Evolutionary conservation across 306 rosid species (phyloP), one percentile per base, ranked within the genome.

Genomic region (Oemleria cerasiformis): DNA sequence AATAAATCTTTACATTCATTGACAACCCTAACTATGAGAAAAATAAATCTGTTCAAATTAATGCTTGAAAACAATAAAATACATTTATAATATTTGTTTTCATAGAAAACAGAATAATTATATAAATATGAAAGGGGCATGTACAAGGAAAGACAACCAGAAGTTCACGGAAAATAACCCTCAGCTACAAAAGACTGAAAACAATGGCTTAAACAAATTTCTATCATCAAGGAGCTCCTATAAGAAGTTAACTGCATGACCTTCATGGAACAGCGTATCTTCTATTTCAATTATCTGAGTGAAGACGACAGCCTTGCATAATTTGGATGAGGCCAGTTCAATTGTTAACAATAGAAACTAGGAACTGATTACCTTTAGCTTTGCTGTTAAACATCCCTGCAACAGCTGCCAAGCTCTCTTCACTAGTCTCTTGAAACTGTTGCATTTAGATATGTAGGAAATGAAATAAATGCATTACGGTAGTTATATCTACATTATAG

Each of bases 361-460:
- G 43, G 23, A 80, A 64, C 69, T 47, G n/a, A 72, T 79, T 84
- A 93, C 98, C 98, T 87, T 91, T 93, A 72, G 98, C 98, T 86
- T 93, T 93, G 91, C 97, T 93, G 84, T 96, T 91, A 83, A 93
- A 93, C 97, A 93, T 93, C 77, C 98, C 98, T 75, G 98, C 98
- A 63, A 93, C 98, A 74, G 98, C 98, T 63, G 96, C 90, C 84
- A 93, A 76, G 85, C 97, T 91, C 86, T 93, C 98, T 80, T 93
- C 98, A 82, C 94, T 87, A 44, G 94, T 77, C 84, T 93, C 98
- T 73, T 87, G 92, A 80, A 80, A 82, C 98, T 93, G 72, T 54
- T 74, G 75, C 60, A 63, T 50, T 74, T 62, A 63, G 55, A 57
- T 45, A 70, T 69, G 48, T 68, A 71, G 77, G 70, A 40, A 65